Base-by-base conservation (phyloP, 352 stramenopile genomes). In the Globisporangium paroecandrum region DNA sequence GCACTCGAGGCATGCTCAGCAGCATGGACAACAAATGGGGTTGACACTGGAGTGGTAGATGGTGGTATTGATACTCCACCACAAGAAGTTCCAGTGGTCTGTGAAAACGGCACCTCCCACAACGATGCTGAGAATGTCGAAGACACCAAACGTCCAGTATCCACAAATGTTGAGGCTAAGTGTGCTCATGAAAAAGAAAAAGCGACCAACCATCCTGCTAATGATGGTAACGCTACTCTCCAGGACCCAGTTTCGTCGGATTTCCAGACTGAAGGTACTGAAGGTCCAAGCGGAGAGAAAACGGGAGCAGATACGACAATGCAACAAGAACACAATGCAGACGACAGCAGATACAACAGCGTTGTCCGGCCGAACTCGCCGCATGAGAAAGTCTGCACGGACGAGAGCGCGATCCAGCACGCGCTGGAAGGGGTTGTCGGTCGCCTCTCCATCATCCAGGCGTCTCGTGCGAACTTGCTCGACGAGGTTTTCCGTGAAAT, bases 1-100 rank as follows among this genome's bases (percentile, higher is more conserved):
- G 65, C 65, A 3, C 65, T 70, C 9, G 58, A 62, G 15, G 27
- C 29, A 18, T 70, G 63, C 56, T 36, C 58, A 49, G 58, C 51
- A 36, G 38, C 25, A 18, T 49, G n/a, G 5, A 12, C 27, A 22
- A 24, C n/a, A 32, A 41, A 25, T 13, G 51, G n/a, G 18, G 20
- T 15, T 12, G 25, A 7, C 7, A 13, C 46, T 43, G 22, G 6
- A 12, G 4, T 13, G 20, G 1, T 7, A 27, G 24, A 8, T 25
- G 56, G 24, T 43, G 2, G 8, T 24, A 20, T 8, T 13, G 57
- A 10, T 4, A 6, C 4, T 15, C 5, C n/a, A 62, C 12, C 20
- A 9, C n/a, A 4, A 25, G 34, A 62, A 13, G 12, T 51, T 34
- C 8, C n/a, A 36, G n/a, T 25, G 6, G 2, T 3, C 4, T 59